Evolutionary conservation across 176 grass and related monocot genomes (phyloP), one percentile per base, ranked within the genome.

Genomic region (Raddia distichophylla): DNA sequence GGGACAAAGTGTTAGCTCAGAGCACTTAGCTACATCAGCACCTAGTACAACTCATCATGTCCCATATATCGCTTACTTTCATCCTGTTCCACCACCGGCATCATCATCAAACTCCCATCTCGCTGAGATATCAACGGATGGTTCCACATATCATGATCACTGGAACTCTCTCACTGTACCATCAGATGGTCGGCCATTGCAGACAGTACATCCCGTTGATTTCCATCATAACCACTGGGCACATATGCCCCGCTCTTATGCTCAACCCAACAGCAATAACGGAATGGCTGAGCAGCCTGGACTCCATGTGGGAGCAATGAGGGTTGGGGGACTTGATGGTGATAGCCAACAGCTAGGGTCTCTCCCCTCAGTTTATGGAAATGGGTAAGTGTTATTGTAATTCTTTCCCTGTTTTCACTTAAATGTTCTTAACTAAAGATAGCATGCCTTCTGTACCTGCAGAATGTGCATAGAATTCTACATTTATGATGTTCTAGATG

Each of bases 51-150:
- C 55, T 78, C 80, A 82, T 85, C 87, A 73, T 66, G 66, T 53
- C 64, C 81, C 91, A 46, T 87, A 87, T 56, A 7, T 79, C 7
- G 50, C 85, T 79, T 93, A 93, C 78, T 79, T 82, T 62, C 91
- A 72, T 10, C 64, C 84, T 69, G 61, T 73, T 16, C 87, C 37
- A 0, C 57, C 73, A 71, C 37, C 55, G 3, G 67, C 83, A 47
- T 54, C 64, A 65, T 63, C 74, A 64, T 77, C 80, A 79, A 84
- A 19, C 58, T 62, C 60, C 19, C 77, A 79, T 87, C 54, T 81
- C 14, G 5, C 69, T 3, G 84, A 85, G 19, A 80, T 50, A 65
- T 53, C 59, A 60, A 37, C 50, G 6, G 91, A 90, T 85, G 78
- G 77, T 82, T 40, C 67, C 49, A 64, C 76, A 75, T 82, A 93